phyloP scores from a whole-genome alignment of 306 rosid species.

The Canavalia gladiata region DNA sequence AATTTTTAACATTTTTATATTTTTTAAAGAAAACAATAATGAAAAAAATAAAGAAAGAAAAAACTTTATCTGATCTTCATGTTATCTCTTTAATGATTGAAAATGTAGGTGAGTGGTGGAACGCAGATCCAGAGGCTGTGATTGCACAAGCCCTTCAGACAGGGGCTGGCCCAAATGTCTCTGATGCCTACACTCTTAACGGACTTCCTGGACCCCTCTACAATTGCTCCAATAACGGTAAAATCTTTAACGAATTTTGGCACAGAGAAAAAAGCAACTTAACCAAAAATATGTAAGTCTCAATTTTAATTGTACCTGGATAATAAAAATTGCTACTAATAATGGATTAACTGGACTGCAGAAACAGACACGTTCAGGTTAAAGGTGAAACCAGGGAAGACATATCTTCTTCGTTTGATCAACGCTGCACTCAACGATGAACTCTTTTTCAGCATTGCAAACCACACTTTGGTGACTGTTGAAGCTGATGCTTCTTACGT shows the following conservation, averaged over 20 bases:
- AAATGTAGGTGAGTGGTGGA: conserved; percentile 83
- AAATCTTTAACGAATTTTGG: neutral
- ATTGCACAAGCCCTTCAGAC: conserved; percentile 73
- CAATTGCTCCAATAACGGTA: conserved; percentile 70
- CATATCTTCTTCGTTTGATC: conserved; percentile 76
- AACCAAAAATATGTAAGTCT: neutral
- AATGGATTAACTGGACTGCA: conserved; percentile 8
- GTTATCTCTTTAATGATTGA: neutral
- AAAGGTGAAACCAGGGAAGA: conserved; percentile 77
- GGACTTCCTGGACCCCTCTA: conserved; percentile 82
- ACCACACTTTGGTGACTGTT: conserved; percentile 63
- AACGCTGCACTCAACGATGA: conserved; percentile 86
- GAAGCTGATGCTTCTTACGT: conserved; percentile 79
- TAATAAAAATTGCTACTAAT: neutral
- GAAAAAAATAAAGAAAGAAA: neutral
- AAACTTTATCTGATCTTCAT: neutral
- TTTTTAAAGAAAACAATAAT: neutral
- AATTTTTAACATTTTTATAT: neutral
- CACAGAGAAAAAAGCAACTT: neutral
- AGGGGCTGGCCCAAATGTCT: conserved; percentile 76
- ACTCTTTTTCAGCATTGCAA: conserved; percentile 83
- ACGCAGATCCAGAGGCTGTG: conserved; percentile 67
- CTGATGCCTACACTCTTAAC: conserved; percentile 78
- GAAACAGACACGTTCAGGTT: conserved; percentile 64
- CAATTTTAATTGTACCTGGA: neutral